Percentiles rank a stretch among this genome's conserved stretches.
phyloP scores from a whole-genome alignment of 1,139 yeast species.

The Hyphopichia buzzinii region DNA sequence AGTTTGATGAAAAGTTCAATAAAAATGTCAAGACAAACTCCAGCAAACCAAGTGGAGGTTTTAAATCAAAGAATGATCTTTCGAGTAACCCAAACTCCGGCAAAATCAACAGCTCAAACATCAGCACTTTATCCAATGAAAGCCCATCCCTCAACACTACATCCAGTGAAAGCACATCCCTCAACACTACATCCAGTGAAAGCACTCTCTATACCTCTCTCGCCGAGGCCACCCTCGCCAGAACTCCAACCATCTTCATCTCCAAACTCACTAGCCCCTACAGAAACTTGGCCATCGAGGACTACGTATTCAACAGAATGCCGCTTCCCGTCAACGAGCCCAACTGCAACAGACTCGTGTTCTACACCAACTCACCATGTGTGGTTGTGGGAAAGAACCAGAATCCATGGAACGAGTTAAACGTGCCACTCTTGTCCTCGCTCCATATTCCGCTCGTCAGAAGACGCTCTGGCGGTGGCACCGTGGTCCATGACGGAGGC shows the following conservation, averaged over 20 bases:
- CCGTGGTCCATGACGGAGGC: constrained; percentile 94
- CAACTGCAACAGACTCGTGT: constrained; percentile 53
- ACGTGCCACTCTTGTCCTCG: constrained; percentile 54
- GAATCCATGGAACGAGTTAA: constrained; percentile 88
- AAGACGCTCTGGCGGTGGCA: constrained; percentile 91
- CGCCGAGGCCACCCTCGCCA: constrained; percentile 14
- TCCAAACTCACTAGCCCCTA: constrained; percentile 61
- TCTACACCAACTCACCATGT: constrained; percentile 79
- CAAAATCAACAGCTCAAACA: no score
- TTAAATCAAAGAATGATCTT: no score
- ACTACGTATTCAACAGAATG: constrained; percentile 65
- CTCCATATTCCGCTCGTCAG: constrained; percentile 69
- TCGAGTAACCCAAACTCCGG: no score
- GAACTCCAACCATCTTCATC: constrained; percentile 38
- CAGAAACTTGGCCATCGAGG: constrained; percentile 79
- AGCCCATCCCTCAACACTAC: no score
- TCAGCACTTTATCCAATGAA: no score
- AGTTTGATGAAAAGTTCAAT: no score
- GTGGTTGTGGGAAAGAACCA: constrained; percentile 96
- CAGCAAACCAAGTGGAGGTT: neutral
- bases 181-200: no score
- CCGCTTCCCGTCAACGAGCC: constrained; percentile 39
- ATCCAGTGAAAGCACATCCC: no score
- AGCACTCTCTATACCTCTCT: no score
- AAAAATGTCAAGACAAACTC: neutral